Percentiles rank a stretch among this genome's conserved stretches.
phyloP scores from a whole-genome alignment of 441 rosid species.

The Arabidopsis hybrid region DNA sequence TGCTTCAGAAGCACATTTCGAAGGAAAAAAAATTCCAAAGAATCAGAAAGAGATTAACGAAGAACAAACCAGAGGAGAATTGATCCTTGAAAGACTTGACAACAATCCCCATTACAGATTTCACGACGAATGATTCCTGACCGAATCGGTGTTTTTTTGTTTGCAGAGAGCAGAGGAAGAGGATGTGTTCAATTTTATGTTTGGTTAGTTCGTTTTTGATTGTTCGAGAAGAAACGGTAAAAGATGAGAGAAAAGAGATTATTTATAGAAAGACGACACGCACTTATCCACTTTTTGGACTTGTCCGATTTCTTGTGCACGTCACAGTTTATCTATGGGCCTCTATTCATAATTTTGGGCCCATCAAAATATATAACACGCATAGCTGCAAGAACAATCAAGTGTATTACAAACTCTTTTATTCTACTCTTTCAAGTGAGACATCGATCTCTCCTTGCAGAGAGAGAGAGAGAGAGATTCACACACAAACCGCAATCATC shows the following conservation, averaged over 20 bases:
- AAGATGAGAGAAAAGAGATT: not conserved
- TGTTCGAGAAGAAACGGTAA: slow-evolving; percentile 35
- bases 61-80: slow-evolving; percentile 64
- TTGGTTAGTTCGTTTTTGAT: slow-evolving; percentile 27
- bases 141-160: slow-evolving; percentile 4
- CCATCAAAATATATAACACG: slow-evolving; percentile 25
- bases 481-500: slow-evolving; percentile 23
- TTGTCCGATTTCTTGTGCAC: slow-evolving; percentile 1
- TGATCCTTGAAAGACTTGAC: slow-evolving; percentile 71
- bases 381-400: slow-evolving; percentile 41
- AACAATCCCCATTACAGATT: slow-evolving; percentile 45
- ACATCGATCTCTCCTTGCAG: not conserved
- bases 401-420: slow-evolving; percentile 35
- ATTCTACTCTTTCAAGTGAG: not conserved
- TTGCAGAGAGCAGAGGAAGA: not conserved
- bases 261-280: slow-evolving; percentile 36
- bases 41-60: not conserved
- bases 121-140: slow-evolving; percentile 1
- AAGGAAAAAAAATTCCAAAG: not conserved
- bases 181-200: slow-evolving; percentile 31
- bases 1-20: not conserved
- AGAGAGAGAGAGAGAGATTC: no score
- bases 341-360: not conserved
- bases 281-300: not conserved
- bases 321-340: slow-evolving; percentile 20